phyloP scores from a whole-genome alignment of 2,329 filamentous ascomycete species.

The Fusarium neocosmosporiellum region DNA sequence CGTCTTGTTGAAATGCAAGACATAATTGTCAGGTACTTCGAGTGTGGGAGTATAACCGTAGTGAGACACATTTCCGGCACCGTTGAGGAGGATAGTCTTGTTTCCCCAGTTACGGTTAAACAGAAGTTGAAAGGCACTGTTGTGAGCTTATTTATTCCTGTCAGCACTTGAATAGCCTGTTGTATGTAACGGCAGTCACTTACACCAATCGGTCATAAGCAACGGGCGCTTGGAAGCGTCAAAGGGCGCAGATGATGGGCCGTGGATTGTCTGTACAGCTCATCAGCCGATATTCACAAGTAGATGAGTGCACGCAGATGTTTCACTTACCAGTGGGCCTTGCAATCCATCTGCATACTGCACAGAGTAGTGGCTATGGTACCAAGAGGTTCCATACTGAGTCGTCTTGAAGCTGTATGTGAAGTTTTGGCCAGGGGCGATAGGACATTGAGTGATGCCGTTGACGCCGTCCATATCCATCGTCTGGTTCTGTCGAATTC shows the following conservation, averaged over 20 bases:
- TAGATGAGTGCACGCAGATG: accelerated
- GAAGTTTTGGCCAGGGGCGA: constrained; percentile 27
- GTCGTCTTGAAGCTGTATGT: constrained; percentile 32
- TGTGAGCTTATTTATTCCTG: constrained; percentile 7
- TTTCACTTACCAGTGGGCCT: constrained; percentile 26
- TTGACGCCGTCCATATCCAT: constrained; percentile 41
- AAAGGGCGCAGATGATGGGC: constrained; percentile 30
- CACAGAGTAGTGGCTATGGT: constrained; percentile 38
- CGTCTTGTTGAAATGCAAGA: constrained; percentile 31
- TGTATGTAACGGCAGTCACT: background rate
- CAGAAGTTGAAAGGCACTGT: constrained; percentile 24
- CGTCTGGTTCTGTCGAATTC: constrained; percentile 30
- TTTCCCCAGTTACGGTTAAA: constrained; percentile 9
- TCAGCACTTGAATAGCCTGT: background rate
- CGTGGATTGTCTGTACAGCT: constrained; percentile 27
- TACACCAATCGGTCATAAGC: constrained; percentile 37
- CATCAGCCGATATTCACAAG: background rate
- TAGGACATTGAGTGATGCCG: constrained; percentile 37
- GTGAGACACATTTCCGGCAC: constrained; percentile 24
- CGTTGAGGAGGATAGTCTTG: constrained; percentile 36
- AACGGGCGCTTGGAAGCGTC: constrained; percentile 28
- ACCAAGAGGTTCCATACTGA: constrained; percentile 41
- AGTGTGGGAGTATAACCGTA: constrained; percentile 19
- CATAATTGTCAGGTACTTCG: constrained; percentile 10
- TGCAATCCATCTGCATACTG: constrained; percentile 39